Percentiles rank a stretch among this genome's conserved stretches.
These are phyloP conservation scores for Candida takata DNA, from an alignment of 805 yeast genomes.

Conservation along the genomic window DNA sequence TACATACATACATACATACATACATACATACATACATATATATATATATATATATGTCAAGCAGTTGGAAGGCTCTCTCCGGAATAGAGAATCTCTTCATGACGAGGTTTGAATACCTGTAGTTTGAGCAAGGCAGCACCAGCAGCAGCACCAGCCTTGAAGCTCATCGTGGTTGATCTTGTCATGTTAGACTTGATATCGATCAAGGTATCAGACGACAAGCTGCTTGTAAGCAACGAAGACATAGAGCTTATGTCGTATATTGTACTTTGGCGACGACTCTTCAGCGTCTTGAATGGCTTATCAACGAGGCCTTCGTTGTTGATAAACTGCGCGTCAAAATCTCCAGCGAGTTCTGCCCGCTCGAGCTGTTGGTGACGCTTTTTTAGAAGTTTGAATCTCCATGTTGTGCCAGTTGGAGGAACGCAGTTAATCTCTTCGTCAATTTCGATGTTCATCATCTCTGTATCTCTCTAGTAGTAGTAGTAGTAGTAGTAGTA, in stretches of 20 bases:
- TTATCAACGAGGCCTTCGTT: not conserved
- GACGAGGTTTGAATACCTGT: too few relatives aligned
- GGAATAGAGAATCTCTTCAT: too few relatives aligned
- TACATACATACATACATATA: too few relatives aligned
- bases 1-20: too few relatives aligned
- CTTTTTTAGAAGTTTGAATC: conserved; percentile 16
- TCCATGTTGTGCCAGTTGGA: conserved; percentile 17
- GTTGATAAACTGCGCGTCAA: not conserved
- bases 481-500: not conserved
- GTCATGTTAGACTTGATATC: not conserved
- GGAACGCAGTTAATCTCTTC: conserved; percentile 1
- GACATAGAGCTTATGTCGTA: not conserved
- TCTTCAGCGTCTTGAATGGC: not conserved
- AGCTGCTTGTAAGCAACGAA: not conserved
- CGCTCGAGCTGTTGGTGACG: conserved; percentile 6
- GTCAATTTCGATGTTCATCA: not conserved
- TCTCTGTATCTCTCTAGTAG: not conserved
- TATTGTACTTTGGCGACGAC: not conserved
- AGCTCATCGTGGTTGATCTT: not conserved
- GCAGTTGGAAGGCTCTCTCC: too few relatives aligned
- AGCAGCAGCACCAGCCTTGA: not conserved
- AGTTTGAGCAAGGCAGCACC: too few relatives aligned
- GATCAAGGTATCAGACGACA: not conserved
- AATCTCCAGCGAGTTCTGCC: conserved; percentile 1
- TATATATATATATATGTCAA: too few relatives aligned